phyloP scores from a whole-genome alignment of 1,284 basidiomycete species.

The Hypsizygus ulmarius region DNA sequence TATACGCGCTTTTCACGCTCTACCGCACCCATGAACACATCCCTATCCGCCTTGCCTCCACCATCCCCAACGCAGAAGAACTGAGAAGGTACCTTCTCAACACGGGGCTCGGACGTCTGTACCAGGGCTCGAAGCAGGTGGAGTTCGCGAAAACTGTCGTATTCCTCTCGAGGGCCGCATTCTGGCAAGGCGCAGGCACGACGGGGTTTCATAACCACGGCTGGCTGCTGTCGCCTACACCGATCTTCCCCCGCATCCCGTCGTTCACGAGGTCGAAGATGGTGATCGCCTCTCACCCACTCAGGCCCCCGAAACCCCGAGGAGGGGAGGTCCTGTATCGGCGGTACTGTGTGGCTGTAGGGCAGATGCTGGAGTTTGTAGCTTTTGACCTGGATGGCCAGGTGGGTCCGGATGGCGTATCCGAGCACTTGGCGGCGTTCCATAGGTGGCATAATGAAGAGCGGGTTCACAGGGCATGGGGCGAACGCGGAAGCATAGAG shows the following conservation, averaged over 20 bases:
- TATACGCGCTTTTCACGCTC: constrained; percentile 30
- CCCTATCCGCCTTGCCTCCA: constrained; percentile 18
- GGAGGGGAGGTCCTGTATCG: constrained; percentile 47
- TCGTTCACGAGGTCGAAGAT: constrained; percentile 47
- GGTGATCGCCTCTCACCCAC: constrained; percentile 50
- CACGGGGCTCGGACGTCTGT: constrained; percentile 27
- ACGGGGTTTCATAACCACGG: constrained; percentile 35
- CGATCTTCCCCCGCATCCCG: constrained; percentile 38
- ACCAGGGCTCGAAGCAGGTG: constrained; percentile 11
- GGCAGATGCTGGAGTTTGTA: constrained; percentile 42
- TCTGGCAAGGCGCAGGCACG: constrained; percentile 56
- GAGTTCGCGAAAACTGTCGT: constrained; percentile 23
- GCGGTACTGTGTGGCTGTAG: constrained; percentile 43
- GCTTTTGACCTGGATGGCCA: constrained; percentile 40
- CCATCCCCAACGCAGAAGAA: constrained; percentile 23
- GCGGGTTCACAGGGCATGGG: constrained; percentile 50
- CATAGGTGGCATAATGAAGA: constrained; percentile 53
- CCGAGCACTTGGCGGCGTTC: constrained; percentile 45
- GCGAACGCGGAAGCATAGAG: constrained; percentile 47
- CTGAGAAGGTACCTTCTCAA: constrained; percentile 24
- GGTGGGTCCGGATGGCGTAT: constrained; percentile 15
- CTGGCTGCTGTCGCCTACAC: constrained; percentile 37
- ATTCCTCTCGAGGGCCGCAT: constrained; percentile 43
- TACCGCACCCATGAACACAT: constrained; percentile 29
- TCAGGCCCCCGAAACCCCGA: constrained; percentile 51